These are phyloP conservation scores for Penicillium verrucosum DNA, from an alignment of 2,329 filamentous ascomycete genomes.

Conservation along the genomic window DNA sequence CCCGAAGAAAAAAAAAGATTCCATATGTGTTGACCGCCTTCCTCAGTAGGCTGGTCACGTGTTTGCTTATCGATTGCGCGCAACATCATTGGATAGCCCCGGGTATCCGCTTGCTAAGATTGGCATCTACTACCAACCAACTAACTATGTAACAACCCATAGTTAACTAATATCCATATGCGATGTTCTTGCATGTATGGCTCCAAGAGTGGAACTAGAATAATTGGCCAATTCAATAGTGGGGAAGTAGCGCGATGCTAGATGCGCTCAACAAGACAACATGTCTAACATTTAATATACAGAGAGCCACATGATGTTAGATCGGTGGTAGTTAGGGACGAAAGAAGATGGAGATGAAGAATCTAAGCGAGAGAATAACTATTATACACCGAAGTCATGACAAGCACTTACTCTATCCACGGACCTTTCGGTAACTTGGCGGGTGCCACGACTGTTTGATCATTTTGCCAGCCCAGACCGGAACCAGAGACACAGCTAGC, in stretches of 20 bases:
- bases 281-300: background rate
- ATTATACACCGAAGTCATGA: background rate
- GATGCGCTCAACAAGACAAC: background rate
- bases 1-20: slow-evolving; percentile 8
- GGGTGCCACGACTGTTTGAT: slow-evolving; percentile 82
- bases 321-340: background rate
- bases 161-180: background rate
- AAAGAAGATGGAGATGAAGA: background rate
- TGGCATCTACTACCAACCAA: background rate
- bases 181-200: background rate
- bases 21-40: slow-evolving; percentile 3
- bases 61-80: slow-evolving; percentile 32
- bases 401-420: slow-evolving; percentile 29
- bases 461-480: slow-evolving; percentile 82
- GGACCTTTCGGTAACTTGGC: slow-evolving; percentile 89
- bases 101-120: background rate
- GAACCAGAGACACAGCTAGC: slow-evolving; percentile 73
- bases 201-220: background rate
- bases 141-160: background rate
- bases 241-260: background rate
- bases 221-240: background rate
- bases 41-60: slow-evolving; percentile 25
- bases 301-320: background rate
- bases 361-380: slow-evolving; percentile 1
- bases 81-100: background rate